Base-by-base conservation (phyloP, 495 filamentous ascomycete genomes). In the Podospora pseudoanserina region DNA sequence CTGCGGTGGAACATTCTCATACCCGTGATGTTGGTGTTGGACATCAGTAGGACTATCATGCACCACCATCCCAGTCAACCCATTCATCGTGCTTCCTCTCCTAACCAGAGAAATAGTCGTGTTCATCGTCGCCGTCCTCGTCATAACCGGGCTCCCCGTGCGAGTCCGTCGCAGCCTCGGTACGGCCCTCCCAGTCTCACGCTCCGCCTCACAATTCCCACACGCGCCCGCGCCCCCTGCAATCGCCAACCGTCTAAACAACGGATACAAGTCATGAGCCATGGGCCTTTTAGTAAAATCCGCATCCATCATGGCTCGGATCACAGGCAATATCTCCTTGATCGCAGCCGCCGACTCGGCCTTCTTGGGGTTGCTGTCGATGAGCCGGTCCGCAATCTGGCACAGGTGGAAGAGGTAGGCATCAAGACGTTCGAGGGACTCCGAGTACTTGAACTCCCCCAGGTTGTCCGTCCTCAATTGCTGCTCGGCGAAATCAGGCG, bases 261-360 rank as follows among this genome's bases (percentile, higher is more conserved):
- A 56, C 1, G 76, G 76, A 60, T 74, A 78, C 9, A 78, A 67
- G 32, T 73, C 70, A 26, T 70, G 55, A 4, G 76, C 76, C n/a
- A 68, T 65, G 2, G 76, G 76, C 5, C 76, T 70, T 34, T 62
- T 53, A 7, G 60, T 34, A 60, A 65, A 64, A 16, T 68, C 64
- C 19, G 26, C 58, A 59, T 77, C 53, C 76, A 78, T 78, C 76
- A 78, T 78, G 60, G 63, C 56, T 15, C 65, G 63, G 19, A 78
- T 74, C 63, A 63, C 27, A 0, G 73, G 70, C 2, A 78, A 62
- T 23, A 72, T 61, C 26, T 66, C 39, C 4, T 77, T 49, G n/a
- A 78, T 60, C n/a, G 71, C 75, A 27, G 53, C 67, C 23, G 69
- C 64, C 0, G 76, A 75, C 0, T n/a, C 28, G 19, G 27, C 30